Conservation (phyloP, 345 rosid species). For the Raphanus raphanistrum region DNA sequence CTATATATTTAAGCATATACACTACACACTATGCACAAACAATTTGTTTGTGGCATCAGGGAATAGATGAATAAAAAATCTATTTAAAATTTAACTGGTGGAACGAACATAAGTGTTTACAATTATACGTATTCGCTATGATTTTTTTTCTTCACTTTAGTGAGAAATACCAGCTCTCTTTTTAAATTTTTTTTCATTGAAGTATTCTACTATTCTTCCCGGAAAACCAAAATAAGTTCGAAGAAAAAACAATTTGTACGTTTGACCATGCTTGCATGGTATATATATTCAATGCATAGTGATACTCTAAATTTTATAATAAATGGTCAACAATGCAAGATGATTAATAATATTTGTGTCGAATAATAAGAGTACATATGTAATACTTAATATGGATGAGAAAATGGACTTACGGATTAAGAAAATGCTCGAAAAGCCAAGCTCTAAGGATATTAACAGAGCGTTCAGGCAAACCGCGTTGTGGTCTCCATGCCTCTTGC, state of each 20-base stretch:
- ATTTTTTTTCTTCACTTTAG: background rate
- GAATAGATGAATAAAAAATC: background rate
- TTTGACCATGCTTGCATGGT: background rate
- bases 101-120: background rate
- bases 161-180: background rate
- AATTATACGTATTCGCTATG: background rate
- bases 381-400: background rate
- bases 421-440: conserved; percentile 97
- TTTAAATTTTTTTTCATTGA: background rate
- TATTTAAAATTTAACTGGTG: background rate
- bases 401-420: conserved; percentile 77
- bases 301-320: background rate
- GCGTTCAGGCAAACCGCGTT: conserved; percentile 93
- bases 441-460: conserved; percentile 95
- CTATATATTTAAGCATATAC: background rate
- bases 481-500: conserved; percentile 96
- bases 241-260: background rate
- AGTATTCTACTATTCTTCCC: conserved; percentile 6
- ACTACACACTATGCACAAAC: background rate
- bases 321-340: background rate
- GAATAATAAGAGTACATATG: conserved; percentile 9
- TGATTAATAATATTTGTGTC: background rate
- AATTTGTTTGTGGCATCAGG: background rate
- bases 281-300: background rate
- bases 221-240: background rate